phyloP scores from a whole-genome alignment of 495 filamentous ascomycete genomes.

The Aspergillus ellipticus region DNA sequence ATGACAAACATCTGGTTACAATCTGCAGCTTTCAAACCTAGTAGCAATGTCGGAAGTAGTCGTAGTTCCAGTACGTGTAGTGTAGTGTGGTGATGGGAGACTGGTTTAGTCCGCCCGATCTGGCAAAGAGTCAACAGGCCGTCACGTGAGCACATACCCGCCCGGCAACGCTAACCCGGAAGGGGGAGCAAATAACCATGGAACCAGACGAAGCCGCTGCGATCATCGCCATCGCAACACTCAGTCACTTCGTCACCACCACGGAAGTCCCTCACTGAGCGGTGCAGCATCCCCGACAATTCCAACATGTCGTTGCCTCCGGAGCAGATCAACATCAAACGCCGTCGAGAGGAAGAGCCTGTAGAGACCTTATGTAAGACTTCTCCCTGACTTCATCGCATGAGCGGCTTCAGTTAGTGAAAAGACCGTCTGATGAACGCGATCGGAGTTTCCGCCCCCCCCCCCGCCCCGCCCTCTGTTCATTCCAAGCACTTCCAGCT shows the following conservation, averaged over 20 bases:
- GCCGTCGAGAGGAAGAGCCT: conserved; percentile 54
- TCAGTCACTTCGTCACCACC: conserved; percentile 2
- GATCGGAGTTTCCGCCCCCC: neutral
- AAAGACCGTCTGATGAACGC: neutral
- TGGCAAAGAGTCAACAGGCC: conserved; percentile 16
- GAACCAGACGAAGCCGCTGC: conserved; percentile 2
- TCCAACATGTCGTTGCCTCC: conserved; percentile 43
- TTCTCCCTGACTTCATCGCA: neutral
- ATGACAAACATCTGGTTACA: conserved; percentile 10
- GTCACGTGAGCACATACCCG: conserved; percentile 8
- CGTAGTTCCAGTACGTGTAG: neutral
- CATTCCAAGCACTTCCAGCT: neutral
- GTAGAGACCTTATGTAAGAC: conserved; percentile 53
- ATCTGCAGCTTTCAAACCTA: neutral
- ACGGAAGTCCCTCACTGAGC: neutral
- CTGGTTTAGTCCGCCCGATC: conserved; percentile 13
- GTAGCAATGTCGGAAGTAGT: neutral
- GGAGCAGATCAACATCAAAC: conserved; percentile 54
- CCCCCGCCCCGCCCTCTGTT: neutral
- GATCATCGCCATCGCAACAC: conserved; percentile 3
- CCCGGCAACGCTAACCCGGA: conserved; percentile 12
- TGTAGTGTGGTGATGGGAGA: neutral
- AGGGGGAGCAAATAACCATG: conserved; percentile 12
- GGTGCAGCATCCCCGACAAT: neutral
- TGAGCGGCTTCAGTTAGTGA: neutral